Base-by-base conservation (phyloP, 345 rosid genomes). In the Salix udensis region DNA sequence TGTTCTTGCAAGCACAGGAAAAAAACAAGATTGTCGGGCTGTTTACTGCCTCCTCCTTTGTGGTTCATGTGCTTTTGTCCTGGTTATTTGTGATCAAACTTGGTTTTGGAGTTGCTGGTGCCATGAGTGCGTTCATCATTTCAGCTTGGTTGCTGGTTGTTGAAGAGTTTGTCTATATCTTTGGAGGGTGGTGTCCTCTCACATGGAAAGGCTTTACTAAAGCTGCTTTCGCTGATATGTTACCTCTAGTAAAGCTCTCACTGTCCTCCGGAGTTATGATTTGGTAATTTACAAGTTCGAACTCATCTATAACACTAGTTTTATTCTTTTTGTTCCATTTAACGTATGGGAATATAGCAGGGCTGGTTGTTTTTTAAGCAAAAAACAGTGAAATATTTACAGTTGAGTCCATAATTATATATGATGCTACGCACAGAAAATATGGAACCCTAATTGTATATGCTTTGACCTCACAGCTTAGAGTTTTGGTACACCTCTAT, bases 401-500 rank as follows among this genome's bases (percentile, higher is more conserved):
- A 39, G 11, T 8, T 9, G 44, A 40, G 11, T 40, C 44, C 44
- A 9, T 40, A 40, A 34, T 34, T 5, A 40, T 31, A 31, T 4
- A 31, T 40, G 44, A 40, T 40, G 44, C 10, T 40, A 10, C 11
- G 13, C 44, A 40, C 44, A 40, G 44, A 40, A 40, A 10, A 40
- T 10, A 40, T 40, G 44, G 13, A 10, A 40, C 44, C 44, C 16
- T 44, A 26, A 39, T 1, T 28, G 5, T 71, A 4, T n/a, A 37
- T 28, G 67, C 55, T 30, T 19, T 36, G n/a, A 5, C 71, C 55
- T 21, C 19, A 80, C 71, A 94, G 98, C 85, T 88, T 94, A 67
- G 97, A 92, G 86, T 67, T 90, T 2, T 94, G 98, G 98, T 94
- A 92, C 87, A 67, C 72, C 82, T 84, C 93, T 14, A 62, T 94